Conservation (phyloP, 768 basidiomycete species). For the Gyrodon lividus region DNA sequence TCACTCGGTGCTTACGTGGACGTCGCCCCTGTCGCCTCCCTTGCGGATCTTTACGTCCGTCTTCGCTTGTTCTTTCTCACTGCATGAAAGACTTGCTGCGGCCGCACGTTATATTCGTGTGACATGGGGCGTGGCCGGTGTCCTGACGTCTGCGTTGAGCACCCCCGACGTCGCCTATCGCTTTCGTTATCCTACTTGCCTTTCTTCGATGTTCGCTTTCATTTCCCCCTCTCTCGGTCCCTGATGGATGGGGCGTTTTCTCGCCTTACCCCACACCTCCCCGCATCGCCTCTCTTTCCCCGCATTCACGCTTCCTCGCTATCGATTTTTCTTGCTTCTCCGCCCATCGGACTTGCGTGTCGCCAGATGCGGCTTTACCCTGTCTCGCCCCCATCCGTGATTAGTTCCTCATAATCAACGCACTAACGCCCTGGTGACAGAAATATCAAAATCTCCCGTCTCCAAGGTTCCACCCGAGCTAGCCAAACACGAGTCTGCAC, state of each 20-base stretch:
- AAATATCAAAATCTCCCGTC: conserved; percentile 92
- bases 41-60: not conserved
- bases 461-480: conserved; percentile 87
- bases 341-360: not conserved
- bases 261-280: conserved; percentile 10
- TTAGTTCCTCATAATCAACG: not conserved
- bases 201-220: not conserved
- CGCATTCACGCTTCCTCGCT: conserved; percentile 8
- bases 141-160: not conserved
- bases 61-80: not conserved
- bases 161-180: not conserved
- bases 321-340: not conserved
- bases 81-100: not conserved
- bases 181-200: not conserved
- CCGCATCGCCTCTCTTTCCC: conserved; percentile 14
- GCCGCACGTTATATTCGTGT: no score
- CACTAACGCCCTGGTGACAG: conserved; percentile 39
- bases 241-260: not conserved
- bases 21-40: not conserved
- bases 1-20: not conserved
- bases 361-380: not conserved
- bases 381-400: not conserved
- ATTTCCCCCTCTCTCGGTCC: not conserved
- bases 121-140: not conserved
- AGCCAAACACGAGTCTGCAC: conserved; percentile 88